Base-by-base conservation (phyloP, 202 grass and related monocot genomes). In the Musa balbisiana region DNA sequence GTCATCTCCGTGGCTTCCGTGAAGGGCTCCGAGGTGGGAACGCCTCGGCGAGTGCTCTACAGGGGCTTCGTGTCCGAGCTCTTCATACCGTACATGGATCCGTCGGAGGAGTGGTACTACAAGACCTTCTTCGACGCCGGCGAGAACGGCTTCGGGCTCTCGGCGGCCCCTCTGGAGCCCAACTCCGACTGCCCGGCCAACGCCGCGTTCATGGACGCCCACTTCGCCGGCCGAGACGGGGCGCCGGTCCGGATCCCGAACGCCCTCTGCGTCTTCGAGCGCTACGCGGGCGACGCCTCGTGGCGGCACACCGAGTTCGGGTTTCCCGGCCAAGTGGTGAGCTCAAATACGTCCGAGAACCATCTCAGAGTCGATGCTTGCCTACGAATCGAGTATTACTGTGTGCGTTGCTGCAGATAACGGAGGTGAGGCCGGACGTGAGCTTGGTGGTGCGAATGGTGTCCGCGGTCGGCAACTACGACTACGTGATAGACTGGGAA, bases 21-120 rank as follows among this genome's bases (percentile, higher is more conserved):
- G 67, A 78, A 86, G 53, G 89, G 89, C 76, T 73, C 79, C 14
- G 82, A 86, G 11, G 72, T 64, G 64, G 69, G 72, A 59, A 55
- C 13, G 55, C 71, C 78, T 49, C 86, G 92, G 14, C 67, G 60
- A 16, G 87, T 96, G 59, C 84, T 96, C 8, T 85, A 96, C 75
- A 77, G 89, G 25, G 89, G 87, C 67, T 89, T 85, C 72, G 79
- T 92, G 10, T 90, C 89, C 0, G 92, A 96, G 78, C n/a, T 92
- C 19, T 90, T 92, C 67, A 81, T 96, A 9, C 92, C 92, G 27
- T 96, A 96, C 85, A 96, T 96, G 89, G 89, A 96, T 58, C 86
- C 87, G 0, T 72, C 27, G 8, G 92, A 87, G 68, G 89, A 92
- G 23, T 96, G 92, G 87, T 96, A 96, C 83, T 89, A 78, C 83